These are phyloP conservation scores for Claviceps sorghi DNA, from an alignment of 2,329 filamentous ascomycete species.

Conservation along the genomic window DNA sequence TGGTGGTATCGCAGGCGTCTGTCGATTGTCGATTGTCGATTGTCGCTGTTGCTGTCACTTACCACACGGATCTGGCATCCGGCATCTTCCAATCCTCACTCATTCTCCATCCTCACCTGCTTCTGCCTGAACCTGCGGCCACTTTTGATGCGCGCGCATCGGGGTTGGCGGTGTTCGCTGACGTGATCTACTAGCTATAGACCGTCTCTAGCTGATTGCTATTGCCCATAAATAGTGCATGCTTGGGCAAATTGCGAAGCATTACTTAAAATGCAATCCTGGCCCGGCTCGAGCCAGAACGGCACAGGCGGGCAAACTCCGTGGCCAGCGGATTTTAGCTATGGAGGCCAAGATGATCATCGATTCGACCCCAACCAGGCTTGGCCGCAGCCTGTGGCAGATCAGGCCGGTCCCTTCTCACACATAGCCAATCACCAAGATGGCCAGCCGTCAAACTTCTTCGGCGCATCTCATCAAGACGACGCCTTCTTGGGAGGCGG, in stretches of 20 bases:
- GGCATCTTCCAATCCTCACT: constrained; percentile 6
- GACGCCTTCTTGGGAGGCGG: constrained; percentile 18
- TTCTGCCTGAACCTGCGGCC: background rate
- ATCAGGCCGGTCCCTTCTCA: constrained; percentile 19
- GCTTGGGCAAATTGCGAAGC: constrained; percentile 10
- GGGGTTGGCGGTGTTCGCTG: constrained; percentile 14
- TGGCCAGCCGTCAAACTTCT: constrained; percentile 19
- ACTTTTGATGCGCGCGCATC: constrained; percentile 6
- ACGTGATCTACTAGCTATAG: constrained; percentile 17
- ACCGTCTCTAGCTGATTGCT: constrained; percentile 5
- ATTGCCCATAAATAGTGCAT: constrained; percentile 10
- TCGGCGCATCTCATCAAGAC: constrained; percentile 19
- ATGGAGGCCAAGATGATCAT: constrained; percentile 19
- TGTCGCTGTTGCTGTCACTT: background rate
- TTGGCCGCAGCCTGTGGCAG: constrained; percentile 23
- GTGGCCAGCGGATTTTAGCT: constrained; percentile 22
- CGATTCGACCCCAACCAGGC: constrained; percentile 25
- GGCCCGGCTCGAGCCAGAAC: constrained; percentile 22
- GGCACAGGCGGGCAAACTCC: constrained; percentile 21
- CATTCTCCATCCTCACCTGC: constrained; percentile 7
- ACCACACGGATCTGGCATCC: background rate
- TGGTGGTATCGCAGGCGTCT: background rate
- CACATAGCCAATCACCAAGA: constrained; percentile 17
- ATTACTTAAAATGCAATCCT: constrained; percentile 25
- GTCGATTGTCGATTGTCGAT: background rate